Evolutionary conservation across 2,329 filamentous ascomycete species (phyloP).

Genomic region (Penicillium rolfsii): DNA sequence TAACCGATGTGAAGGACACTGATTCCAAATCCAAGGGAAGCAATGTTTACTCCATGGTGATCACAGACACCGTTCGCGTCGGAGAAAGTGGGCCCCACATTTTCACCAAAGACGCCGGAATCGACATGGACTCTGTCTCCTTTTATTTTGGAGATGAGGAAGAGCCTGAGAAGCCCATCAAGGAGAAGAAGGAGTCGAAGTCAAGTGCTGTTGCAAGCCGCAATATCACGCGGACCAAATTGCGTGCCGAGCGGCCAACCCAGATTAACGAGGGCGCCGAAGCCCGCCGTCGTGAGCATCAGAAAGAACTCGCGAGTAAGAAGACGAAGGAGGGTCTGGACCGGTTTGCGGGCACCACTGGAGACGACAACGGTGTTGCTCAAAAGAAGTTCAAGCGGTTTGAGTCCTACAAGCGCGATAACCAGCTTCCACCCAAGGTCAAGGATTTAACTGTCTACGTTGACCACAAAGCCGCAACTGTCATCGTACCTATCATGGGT

Average conservation of each 20-base stretch:
- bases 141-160: constrained; percentile 99
- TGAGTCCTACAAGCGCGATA: constrained; percentile 98
- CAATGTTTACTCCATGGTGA: constrained; percentile 82
- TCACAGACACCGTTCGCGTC: constrained; percentile 92
- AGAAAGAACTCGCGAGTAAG: constrained; percentile 83
- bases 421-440: constrained; percentile 81
- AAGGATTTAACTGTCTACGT: constrained; percentile 88
- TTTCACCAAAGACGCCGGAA: constrained; percentile 90
- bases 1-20: constrained; percentile 85
- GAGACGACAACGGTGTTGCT: constrained; percentile 82
- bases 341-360: constrained; percentile 82
- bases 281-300: constrained; percentile 82
- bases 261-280: constrained; percentile 90
- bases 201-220: constrained; percentile 88
- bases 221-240: constrained; percentile 91
- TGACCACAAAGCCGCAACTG: constrained; percentile 84
- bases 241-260: constrained; percentile 86
- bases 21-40: constrained; percentile 85
- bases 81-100: constrained; percentile 69
- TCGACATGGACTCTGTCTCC: constrained; percentile 89
- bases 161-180: constrained; percentile 74
- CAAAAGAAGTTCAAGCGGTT: constrained; percentile 99
- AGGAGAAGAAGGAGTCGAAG: constrained; percentile 78
- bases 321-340: constrained; percentile 88
- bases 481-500: constrained; percentile 96